Conservation (phyloP, 1,139 yeast genomes). For the Saccharomycopsis hybrid region DNA sequence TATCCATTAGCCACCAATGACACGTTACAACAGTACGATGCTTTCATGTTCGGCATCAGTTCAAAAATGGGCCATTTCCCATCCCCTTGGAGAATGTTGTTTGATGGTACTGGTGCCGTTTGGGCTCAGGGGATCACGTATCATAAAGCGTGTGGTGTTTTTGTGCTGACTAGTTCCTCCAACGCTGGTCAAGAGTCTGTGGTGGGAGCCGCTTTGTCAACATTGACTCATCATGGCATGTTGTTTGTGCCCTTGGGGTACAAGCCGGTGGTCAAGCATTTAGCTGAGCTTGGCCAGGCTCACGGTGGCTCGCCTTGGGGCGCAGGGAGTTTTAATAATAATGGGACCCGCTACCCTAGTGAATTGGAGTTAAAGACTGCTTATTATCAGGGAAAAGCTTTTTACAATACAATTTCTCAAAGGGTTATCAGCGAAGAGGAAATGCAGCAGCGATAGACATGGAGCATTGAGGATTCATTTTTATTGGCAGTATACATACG, state of each 20-base stretch:
- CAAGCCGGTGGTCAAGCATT: constrained; percentile 51
- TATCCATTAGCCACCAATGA: constrained; percentile 65
- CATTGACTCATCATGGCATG: constrained; percentile 73
- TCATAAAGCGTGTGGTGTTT: constrained; percentile 73
- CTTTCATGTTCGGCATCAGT: constrained; percentile 73
- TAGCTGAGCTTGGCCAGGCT: constrained; percentile 51
- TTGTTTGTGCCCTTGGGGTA: constrained; percentile 73
- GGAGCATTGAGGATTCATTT: too few relatives aligned
- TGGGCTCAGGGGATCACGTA: constrained; percentile 73
- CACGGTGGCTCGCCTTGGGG: constrained; percentile 79
- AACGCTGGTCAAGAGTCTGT: constrained; percentile 86
- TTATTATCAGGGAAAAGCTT: constrained; percentile 53
- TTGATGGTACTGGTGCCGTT: constrained; percentile 77
- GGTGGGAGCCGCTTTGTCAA: constrained; percentile 55
- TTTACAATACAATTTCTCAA: constrained; percentile 34
- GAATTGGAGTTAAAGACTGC: constrained; percentile 57
- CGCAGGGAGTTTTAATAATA: constrained; percentile 57
- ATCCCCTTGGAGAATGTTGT: constrained; percentile 74
- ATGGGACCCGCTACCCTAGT: constrained; percentile 59
- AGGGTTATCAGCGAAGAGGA: too few relatives aligned
- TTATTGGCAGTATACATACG: too few relatives aligned
- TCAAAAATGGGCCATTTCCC: constrained; percentile 81
- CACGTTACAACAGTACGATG: constrained; percentile 59
- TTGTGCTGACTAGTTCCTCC: constrained; percentile 72
- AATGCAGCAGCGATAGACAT: too few relatives aligned